Evolutionary conservation across 1,139 yeast genomes (phyloP), one percentile per base, ranked within the genome.

Genomic region (Hyphopichia buzzinii): DNA sequence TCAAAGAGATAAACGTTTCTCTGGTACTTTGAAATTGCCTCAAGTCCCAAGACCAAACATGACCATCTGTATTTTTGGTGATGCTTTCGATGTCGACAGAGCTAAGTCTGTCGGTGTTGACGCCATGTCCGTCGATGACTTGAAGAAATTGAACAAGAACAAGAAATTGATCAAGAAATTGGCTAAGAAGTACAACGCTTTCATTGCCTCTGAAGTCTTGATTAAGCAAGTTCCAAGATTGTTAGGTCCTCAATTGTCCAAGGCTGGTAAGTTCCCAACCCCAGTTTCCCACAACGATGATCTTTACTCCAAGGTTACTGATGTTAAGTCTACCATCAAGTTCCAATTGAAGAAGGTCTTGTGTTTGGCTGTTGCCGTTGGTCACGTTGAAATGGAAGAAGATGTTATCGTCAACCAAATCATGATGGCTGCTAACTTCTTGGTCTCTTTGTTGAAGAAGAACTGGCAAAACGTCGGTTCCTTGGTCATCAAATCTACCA

Each of bases 221-320:
- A 94, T 94, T 72, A 92, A 92, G 83, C 98, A 94, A 81, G 96
- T 94, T 71, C 99, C 99, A 77, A 94, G 99, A 84, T 84, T 94
- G 70, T 84, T 94, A 71, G 99, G 99, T 79, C 99, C 99, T 73
- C 97, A 94, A 76, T 90, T 94, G 72, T 94, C 98, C 60, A 94
- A 94, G 88, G 98, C 97, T 71, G 98, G 98, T 86, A 94, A 94
- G 90, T 94, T 94, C 96, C 99, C 99, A 75, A 90, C 98, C 72
- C 98, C 99, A 76, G 97, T 94, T 62, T 92, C 98, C 52, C 98
- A 92, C 86, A 81, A 87, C 74, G 99, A 94, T 72, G 98, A 94
- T 74, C 84, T 94, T 70, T 86, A 87, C 84, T 68, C 81, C 57
- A 92, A 92, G 88, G 94, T 94, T 64, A 83, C 79, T 62, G 99